Evolutionary conservation across 2,329 filamentous ascomycete genomes (phyloP).

Genomic region (Raffaelea arxii): DNA sequence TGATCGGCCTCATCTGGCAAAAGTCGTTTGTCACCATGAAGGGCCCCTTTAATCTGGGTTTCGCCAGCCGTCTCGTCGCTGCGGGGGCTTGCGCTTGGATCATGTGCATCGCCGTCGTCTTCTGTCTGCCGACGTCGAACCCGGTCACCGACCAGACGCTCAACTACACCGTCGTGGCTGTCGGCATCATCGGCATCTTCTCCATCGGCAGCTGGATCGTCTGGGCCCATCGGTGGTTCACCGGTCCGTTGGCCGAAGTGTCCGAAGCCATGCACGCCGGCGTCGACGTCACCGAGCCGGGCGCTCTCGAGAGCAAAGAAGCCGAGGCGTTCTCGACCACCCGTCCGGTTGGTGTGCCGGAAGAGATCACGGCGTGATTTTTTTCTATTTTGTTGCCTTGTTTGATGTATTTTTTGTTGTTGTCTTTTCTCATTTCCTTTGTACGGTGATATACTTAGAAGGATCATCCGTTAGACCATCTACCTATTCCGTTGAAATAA

Average conservation of each 20-base stretch:
- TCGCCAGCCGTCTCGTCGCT: slow-evolving; percentile 35
- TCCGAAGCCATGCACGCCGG: slow-evolving; percentile 37
- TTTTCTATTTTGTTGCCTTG: no score
- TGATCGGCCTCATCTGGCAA: slow-evolving; percentile 43
- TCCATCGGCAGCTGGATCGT: slow-evolving; percentile 38
- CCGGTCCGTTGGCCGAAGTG: slow-evolving; percentile 43
- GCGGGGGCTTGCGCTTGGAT: slow-evolving; percentile 41
- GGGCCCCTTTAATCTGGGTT: slow-evolving; percentile 44
- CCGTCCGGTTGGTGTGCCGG: no score
- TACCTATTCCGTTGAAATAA: no score
- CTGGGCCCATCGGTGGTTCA: slow-evolving; percentile 45
- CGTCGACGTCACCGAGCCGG: slow-evolving; percentile 36
- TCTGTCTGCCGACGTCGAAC: slow-evolving; percentile 46
- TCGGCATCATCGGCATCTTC: slow-evolving; percentile 43
- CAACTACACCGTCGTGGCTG: slow-evolving; percentile 50
- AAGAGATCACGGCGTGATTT: no score
- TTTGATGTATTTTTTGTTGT: no score
- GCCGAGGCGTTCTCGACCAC: slow-evolving; percentile 15
- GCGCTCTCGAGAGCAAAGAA: slow-evolving; percentile 27
- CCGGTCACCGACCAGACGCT: slow-evolving; percentile 46
- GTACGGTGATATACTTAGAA: no score
- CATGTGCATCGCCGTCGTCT: slow-evolving; percentile 43
- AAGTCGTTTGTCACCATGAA: slow-evolving; percentile 37
- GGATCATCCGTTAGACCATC: no score
- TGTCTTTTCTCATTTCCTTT: no score